phyloP scores from a whole-genome alignment of 179 eudicot species.

The Silene noctiflora region DNA sequence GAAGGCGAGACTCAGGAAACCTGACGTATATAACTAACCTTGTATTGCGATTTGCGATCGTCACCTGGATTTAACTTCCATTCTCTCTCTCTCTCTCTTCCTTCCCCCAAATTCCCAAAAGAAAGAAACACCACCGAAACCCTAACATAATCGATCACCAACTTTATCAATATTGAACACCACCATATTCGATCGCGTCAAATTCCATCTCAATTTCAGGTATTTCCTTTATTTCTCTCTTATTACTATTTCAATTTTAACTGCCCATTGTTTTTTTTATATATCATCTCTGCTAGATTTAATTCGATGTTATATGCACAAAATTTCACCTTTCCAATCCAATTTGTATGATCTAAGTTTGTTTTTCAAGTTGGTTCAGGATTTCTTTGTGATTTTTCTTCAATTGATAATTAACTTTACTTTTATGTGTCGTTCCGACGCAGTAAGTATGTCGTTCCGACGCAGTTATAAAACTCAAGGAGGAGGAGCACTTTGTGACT shows the following conservation, averaged over 20 bases:
- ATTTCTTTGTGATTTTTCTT: neutral
- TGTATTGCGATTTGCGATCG: neutral
- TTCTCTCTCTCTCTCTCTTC: neutral
- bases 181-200: neutral
- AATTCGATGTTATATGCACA: neutral
- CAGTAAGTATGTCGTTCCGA: slow-evolving; percentile 47
- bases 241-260: neutral
- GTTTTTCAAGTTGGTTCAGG: neutral
- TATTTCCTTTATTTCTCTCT: neutral
- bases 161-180: neutral
- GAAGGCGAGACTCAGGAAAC: too few species aligned
- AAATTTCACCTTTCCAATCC: neutral
- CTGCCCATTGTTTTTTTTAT: neutral
- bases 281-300: neutral
- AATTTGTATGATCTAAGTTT: neutral
- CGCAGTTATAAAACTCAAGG: slow-evolving; percentile 48
- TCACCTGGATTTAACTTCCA: neutral
- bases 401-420: neutral
- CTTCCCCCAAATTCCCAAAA: neutral
- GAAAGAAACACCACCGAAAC: neutral
- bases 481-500: slow-evolving; percentile 40
- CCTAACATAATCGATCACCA: neutral
- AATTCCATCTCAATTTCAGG: neutral
- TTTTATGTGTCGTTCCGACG: slow-evolving; percentile 43
- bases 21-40: too few species aligned